Conservation (phyloP, 345 rosid genomes). For the Fremontodendron californicum region DNA sequence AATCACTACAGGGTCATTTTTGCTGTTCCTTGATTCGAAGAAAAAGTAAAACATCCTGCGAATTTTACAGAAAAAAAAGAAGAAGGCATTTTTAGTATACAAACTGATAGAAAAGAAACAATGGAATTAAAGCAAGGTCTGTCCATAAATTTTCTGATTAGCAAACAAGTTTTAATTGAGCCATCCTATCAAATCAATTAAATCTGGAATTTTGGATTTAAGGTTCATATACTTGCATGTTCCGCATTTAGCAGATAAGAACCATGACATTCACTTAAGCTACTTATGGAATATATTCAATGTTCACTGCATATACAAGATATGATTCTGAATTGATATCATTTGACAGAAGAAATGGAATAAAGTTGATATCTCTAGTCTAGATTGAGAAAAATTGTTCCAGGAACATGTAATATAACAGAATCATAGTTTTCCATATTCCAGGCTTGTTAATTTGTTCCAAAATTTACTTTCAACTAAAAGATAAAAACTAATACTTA, state of each 20-base stretch:
- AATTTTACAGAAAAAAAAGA: not conserved
- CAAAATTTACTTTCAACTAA: not conserved
- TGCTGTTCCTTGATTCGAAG: slow-evolving; percentile 63
- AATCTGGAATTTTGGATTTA: not conserved
- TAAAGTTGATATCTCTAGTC: no score
- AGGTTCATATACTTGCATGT: not conserved
- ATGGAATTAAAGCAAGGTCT: not conserved
- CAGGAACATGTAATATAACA: no score
- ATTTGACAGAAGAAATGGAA: not conserved
- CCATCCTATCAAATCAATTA: not conserved
- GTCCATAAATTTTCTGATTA: not conserved
- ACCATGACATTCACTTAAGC: no score
- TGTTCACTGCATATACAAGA: not conserved
- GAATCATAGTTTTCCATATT: no score
- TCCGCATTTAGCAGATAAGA: no score
- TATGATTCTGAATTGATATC: not conserved
- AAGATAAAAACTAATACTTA: no score
- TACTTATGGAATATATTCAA: no score
- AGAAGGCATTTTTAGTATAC: not conserved
- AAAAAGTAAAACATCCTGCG: slow-evolving; percentile 78
- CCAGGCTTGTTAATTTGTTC: no score
- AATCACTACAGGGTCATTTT: slow-evolving; percentile 68
- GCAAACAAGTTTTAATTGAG: no score
- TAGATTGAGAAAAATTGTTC: no score
- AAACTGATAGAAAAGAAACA: not conserved